Base-by-base conservation (phyloP, 1,139 yeast species). In the Wickerhamomyces sp. region DNA sequence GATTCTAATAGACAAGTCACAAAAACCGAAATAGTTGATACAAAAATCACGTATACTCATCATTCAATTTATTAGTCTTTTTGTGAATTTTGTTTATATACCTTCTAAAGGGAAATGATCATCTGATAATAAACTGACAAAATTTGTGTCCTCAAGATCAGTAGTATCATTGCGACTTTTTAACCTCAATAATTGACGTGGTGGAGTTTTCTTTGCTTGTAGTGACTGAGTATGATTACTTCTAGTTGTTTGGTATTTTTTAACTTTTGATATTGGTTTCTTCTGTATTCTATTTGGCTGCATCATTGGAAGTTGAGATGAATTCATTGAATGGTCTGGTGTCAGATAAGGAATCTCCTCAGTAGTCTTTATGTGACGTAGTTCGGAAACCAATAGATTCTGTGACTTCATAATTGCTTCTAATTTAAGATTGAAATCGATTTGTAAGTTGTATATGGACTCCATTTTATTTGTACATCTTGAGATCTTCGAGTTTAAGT, bases 1-100 rank as follows among this genome's bases (percentile, higher is more conserved):
- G 33, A 65, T 61, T 44, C 35, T 51, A 24, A 26, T 14, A 25
- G 30, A 22, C 18, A 31, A 6, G 22, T 32, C 30, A 18, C 26
- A 18, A 28, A 22, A 13, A 12, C 44, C 17, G 36, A 17, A 4
- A 38, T 36, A 6, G 38, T 46, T 24, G 39, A 27, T 27, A 14
- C 29, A 14, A 27, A n/a, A 13, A 27, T 27, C 15, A 17, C 16
- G 6, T 14, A 15, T 27, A 27, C 29, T 6, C 29, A 27, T 14
- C 29, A 27, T 27, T 27, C 29, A 27, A 27, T 27, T 5, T 27
- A 14, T 27, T 27, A n/a, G 12, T 5, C 9, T 27, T 5, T 7
- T 6, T 24, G 27, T n/a, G n/a, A n/a, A n/a, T n/a, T 24, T 24
- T 13, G 13, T 24, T 24, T 24, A 24, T 24, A 24, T 24, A 24